Percentiles rank a stretch among this genome's conserved stretches.
These are phyloP conservation scores for Alternaria sp. DNA, from an alignment of 2,329 filamentous ascomycete species.

Conservation along the genomic window DNA sequence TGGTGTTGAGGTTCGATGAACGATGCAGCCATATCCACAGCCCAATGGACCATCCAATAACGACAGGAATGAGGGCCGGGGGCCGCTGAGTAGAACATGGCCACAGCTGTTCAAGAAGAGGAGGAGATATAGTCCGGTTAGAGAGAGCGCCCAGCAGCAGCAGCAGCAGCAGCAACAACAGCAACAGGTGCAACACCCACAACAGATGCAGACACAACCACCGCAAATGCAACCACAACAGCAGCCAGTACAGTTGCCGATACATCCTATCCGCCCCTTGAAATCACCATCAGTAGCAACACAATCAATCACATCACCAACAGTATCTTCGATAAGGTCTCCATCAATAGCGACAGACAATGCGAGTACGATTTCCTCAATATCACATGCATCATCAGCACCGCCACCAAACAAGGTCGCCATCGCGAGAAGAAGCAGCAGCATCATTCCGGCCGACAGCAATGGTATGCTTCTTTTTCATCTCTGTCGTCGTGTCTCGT, in stretches of 20 bases:
- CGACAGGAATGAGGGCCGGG: constrained; percentile 30
- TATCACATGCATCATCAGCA: constrained; percentile 35
- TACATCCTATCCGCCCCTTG: constrained; percentile 26
- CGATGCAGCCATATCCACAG: constrained; percentile 33
- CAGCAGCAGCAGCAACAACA: constrained; percentile 10
- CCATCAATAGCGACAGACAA: constrained; percentile 32
- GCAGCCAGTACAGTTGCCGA: constrained; percentile 18
- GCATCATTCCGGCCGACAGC: constrained; percentile 30
- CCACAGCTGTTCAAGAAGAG: constrained; percentile 44
- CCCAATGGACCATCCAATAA: constrained; percentile 24
- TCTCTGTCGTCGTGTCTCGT: constrained; percentile 6
- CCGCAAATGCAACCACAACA: constrained; percentile 13
- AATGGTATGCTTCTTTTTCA: constrained; percentile 26
- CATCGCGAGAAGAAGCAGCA: constrained; percentile 32
- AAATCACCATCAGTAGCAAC: constrained; percentile 23
- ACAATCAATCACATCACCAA: constrained; percentile 18
- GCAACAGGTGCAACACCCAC: neutral
- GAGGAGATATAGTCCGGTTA: constrained; percentile 40
- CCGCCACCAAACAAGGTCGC: constrained; percentile 33
- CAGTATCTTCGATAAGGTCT: constrained; percentile 28
- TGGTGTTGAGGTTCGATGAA: constrained; percentile 14
- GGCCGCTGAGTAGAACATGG: constrained; percentile 41
- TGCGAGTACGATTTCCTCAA: constrained; percentile 35
- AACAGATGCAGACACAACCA: constrained; percentile 7
- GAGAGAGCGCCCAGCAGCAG: constrained; percentile 36